Evolutionary conservation across 768 basidiomycete species (phyloP).

Genomic region (Nevesoporus exiguus): DNA sequence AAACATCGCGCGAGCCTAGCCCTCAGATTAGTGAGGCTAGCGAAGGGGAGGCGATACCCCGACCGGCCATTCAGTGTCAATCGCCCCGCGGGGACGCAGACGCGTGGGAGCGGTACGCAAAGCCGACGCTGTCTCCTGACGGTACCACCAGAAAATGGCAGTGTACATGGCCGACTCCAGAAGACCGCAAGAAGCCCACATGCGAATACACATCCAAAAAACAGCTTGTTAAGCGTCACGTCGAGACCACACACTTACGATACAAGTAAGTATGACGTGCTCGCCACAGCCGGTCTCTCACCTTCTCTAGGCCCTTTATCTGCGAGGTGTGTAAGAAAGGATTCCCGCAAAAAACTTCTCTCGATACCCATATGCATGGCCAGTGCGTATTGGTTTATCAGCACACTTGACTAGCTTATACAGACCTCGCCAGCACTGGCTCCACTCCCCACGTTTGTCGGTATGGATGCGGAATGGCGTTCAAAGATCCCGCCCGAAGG

Average conservation of each 20-base stretch:
- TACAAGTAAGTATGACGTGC: conserved; percentile 45
- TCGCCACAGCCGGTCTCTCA: conserved; percentile 14
- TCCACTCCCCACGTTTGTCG: conserved; percentile 52
- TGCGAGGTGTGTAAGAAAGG: conserved; percentile 52
- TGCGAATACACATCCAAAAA: conserved; percentile 52
- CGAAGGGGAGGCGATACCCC: conserved; percentile 19
- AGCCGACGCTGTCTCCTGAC: conserved; percentile 31
- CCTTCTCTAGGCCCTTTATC: conserved; percentile 42
- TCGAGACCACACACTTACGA: conserved; percentile 59
- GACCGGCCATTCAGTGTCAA: conserved; percentile 19
- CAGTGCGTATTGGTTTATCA: conserved; percentile 36
- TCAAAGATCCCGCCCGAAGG: conserved; percentile 64
- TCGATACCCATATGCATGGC: conserved; percentile 55
- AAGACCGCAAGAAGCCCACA: conserved; percentile 28
- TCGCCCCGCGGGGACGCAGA: conserved; percentile 30
- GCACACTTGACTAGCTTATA: conserved; percentile 10
- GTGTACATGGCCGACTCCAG: conserved; percentile 40
- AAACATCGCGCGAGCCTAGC: conserved; percentile 29
- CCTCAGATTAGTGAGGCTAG: conserved; percentile 32
- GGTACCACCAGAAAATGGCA: conserved; percentile 37
- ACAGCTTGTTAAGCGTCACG: conserved; percentile 66
- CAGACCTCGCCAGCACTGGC: conserved; percentile 45
- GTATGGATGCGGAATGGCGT: conserved; percentile 47
- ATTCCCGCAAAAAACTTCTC: conserved; percentile 58
- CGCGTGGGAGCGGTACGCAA: conserved; percentile 34